Conservation (phyloP, 768 basidiomycete genomes). For the Rhizopogon vinicolor region DNA sequence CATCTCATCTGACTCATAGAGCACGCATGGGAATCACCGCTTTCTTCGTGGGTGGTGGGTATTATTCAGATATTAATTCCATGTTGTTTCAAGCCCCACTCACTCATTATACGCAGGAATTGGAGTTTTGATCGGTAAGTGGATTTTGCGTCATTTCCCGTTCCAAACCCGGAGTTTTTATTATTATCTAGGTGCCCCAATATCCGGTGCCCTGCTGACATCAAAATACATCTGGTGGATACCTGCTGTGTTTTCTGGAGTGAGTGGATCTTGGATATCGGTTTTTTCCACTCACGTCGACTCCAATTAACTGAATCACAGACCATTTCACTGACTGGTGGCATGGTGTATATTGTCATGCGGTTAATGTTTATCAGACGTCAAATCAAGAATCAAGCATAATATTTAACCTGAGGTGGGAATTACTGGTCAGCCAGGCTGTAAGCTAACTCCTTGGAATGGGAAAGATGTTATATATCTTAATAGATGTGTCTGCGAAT, state of each 20-base stretch:
- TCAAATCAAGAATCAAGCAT: no score
- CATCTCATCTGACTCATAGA: constrained; percentile 4
- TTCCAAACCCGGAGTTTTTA: no score
- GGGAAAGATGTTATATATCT: no score
- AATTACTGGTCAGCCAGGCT: no score
- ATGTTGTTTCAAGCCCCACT: neutral
- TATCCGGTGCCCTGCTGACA: constrained; percentile 52
- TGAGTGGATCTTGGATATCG: constrained; percentile 7
- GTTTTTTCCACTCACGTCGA: no score
- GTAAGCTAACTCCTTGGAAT: no score
- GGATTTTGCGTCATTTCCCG: neutral
- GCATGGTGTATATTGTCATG: neutral
- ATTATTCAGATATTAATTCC: neutral
- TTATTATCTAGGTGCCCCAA: constrained; percentile 43
- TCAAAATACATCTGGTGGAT: constrained; percentile 51
- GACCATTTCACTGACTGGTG: neutral
- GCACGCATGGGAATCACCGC: constrained; percentile 40
- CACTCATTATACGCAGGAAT: constrained; percentile 10
- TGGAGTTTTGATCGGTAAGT: constrained; percentile 18
- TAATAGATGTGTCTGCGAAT: no score
- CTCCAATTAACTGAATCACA: neutral
- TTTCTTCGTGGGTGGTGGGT: constrained; percentile 37
- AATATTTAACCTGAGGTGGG: no score
- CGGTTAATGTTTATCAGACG: no score
- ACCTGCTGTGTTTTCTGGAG: constrained; percentile 48